phyloP scores from a whole-genome alignment of 148 eudicot species.

The Agrostemma githago region DNA sequence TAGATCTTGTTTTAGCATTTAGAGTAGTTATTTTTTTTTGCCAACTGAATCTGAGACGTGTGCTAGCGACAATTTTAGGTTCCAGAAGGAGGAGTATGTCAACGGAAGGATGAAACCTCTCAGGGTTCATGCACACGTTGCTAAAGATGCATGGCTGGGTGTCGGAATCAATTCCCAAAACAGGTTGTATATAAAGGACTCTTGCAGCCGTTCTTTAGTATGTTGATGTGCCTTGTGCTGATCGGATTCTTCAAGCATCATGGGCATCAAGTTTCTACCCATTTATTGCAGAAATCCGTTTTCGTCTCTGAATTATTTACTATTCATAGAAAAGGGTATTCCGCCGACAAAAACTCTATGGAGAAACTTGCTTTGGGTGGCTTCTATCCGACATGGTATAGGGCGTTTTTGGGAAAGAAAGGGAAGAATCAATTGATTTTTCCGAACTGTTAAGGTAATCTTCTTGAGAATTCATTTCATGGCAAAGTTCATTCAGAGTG shows the following conservation, averaged over 20 bases:
- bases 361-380: not conserved
- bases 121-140: not conserved
- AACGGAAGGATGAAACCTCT: not conserved
- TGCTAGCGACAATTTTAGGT: constrained; percentile 3
- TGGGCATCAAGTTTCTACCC: not conserved
- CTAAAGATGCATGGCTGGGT: too few species aligned
- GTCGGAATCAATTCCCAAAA: too few species aligned
- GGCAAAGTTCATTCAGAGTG: not conserved
- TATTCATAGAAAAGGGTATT: not conserved
- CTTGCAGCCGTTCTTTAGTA: not conserved
- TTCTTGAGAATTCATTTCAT: not conserved
- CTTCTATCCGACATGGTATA: not conserved
- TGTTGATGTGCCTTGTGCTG: not conserved
- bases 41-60: not conserved
- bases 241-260: not conserved
- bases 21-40: not conserved
- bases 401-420: too few species aligned
- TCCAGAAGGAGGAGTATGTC: constrained; percentile 1
- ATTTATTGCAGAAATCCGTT: not conserved
- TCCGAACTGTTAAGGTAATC: not conserved
- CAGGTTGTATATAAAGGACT: too few species aligned
- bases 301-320: not conserved
- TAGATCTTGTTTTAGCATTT: not conserved
- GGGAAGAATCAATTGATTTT: too few species aligned
- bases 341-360: not conserved